Evolutionary conservation across 805 yeast species (phyloP).

Genomic region (Candida ascalaphidarum): DNA sequence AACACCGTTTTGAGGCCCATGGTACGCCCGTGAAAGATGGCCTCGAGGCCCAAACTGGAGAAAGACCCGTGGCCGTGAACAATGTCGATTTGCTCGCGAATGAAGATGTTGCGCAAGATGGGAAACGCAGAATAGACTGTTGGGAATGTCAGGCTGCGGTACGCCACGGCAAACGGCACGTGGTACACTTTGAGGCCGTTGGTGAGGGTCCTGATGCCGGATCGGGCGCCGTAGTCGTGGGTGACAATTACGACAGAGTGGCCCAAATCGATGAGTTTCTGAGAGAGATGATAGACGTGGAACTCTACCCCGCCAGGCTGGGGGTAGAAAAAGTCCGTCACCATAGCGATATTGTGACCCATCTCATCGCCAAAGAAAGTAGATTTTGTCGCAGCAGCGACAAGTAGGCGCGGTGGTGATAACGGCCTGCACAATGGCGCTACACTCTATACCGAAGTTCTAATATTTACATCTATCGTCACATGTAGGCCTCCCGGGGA

Average conservation of each 20-base stretch:
- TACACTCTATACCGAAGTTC: no score
- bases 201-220: conserved; percentile 75
- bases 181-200: conserved; percentile 92
- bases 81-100: conserved; percentile 79
- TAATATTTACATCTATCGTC: no score
- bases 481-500: conserved; percentile 30
- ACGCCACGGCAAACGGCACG: conserved; percentile 73
- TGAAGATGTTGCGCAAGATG: conserved; percentile 69
- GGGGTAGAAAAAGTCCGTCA: conserved; percentile 95
- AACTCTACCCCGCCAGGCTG: conserved; percentile 98
- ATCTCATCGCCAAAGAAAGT: no score
- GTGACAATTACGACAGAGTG: conserved; percentile 84
- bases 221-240: conserved; percentile 77
- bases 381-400: no score
- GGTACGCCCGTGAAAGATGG: conserved; percentile 81
- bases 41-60: conserved; percentile 81
- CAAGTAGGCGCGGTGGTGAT: no score
- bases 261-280: conserved; percentile 68
- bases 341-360: conserved; percentile 52
- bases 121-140: conserved; percentile 87
- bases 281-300: conserved; percentile 87
- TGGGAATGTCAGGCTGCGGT: conserved; percentile 81
- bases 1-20: conserved; percentile 90
- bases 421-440: no score
- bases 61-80: conserved; percentile 95